Percentiles rank a stretch among this genome's conserved stretches.
Conservation (phyloP, 768 basidiomycete genomes). For the Psilocybe cyanescens region DNA sequence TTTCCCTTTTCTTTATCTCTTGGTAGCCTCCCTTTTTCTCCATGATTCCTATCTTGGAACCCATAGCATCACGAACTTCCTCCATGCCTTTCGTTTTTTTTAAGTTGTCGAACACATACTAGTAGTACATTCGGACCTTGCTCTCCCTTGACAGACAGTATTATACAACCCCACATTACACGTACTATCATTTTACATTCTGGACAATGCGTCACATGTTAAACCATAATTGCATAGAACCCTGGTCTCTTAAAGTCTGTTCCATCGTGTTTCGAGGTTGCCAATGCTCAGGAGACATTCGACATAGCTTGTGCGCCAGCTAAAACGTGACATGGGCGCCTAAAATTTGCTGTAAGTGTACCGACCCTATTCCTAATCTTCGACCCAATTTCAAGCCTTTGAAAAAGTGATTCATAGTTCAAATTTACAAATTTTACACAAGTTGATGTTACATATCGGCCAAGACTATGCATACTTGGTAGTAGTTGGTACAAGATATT, state of each 20-base stretch:
- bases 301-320: too few relatives aligned
- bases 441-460: too few relatives aligned
- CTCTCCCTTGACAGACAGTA: constrained; percentile 14
- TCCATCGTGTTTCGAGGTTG: too few relatives aligned
- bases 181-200: constrained; percentile 17
- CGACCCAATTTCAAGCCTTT: too few relatives aligned
- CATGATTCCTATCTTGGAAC: constrained; percentile 15
- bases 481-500: too few relatives aligned
- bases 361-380: too few relatives aligned
- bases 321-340: too few relatives aligned
- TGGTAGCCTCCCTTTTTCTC: constrained; percentile 8
- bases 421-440: too few relatives aligned
- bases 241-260: background rate
- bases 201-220: constrained; percentile 16
- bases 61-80: constrained; percentile 19
- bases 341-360: too few relatives aligned
- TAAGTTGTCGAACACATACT: constrained; percentile 22
- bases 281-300: too few relatives aligned
- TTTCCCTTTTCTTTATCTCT: constrained; percentile 14
- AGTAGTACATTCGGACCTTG: constrained; percentile 17
- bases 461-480: too few relatives aligned
- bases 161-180: constrained; percentile 16
- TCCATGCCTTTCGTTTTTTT: constrained; percentile 18
- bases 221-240: constrained; percentile 21
- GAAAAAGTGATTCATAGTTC: too few relatives aligned